Evolutionary conservation across 2,329 filamentous ascomycete genomes (phyloP).

Genomic region (Fusarium falciforme): DNA sequence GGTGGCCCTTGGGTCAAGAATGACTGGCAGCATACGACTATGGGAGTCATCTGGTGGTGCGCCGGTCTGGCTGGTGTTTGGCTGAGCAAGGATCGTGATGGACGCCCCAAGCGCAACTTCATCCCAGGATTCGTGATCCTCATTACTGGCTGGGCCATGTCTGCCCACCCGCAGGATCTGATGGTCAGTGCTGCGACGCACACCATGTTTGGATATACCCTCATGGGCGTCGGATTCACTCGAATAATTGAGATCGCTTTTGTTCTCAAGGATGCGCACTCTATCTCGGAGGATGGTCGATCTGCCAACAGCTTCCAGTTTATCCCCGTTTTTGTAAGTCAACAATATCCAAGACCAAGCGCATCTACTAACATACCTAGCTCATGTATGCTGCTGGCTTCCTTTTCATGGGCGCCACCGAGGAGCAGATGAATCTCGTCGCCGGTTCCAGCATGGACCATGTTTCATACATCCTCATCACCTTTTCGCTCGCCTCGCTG

Average conservation of each 20-base stretch:
- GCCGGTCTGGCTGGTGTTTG: slow-evolving; percentile 92
- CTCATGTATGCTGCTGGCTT: slow-evolving; percentile 93
- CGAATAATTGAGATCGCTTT: slow-evolving; percentile 94
- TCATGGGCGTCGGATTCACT: slow-evolving; percentile 88
- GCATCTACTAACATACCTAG: slow-evolving; percentile 56
- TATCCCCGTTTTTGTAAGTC: slow-evolving; percentile 67
- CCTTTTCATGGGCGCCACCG: slow-evolving; percentile 96
- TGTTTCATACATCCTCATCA: slow-evolving; percentile 90
- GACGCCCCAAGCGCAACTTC: slow-evolving; percentile 90
- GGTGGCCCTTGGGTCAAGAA: slow-evolving; percentile 89
- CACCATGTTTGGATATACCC: slow-evolving; percentile 89
- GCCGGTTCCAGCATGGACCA: slow-evolving; percentile 81
- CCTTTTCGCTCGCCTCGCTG: slow-evolving; percentile 91
- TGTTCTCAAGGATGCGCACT: slow-evolving; percentile 78
- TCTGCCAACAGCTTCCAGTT: slow-evolving; percentile 73
- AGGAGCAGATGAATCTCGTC: slow-evolving; percentile 91
- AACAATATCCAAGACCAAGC: rapidly evolving
- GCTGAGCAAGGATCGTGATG: slow-evolving; percentile 86
- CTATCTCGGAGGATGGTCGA: slow-evolving; percentile 73
- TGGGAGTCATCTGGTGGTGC: slow-evolving; percentile 99
- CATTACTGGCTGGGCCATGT: slow-evolving; percentile 96
- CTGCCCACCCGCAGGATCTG: slow-evolving; percentile 85
- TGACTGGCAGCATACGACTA: slow-evolving; percentile 97
- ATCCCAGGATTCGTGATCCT: slow-evolving; percentile 92
- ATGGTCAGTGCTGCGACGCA: slow-evolving; percentile 90